Percentiles rank a stretch among this genome's conserved stretches.
phyloP scores from a whole-genome alignment of 202 grass and related monocot genomes.

The Bolboschoenoplectus hybrid region DNA sequence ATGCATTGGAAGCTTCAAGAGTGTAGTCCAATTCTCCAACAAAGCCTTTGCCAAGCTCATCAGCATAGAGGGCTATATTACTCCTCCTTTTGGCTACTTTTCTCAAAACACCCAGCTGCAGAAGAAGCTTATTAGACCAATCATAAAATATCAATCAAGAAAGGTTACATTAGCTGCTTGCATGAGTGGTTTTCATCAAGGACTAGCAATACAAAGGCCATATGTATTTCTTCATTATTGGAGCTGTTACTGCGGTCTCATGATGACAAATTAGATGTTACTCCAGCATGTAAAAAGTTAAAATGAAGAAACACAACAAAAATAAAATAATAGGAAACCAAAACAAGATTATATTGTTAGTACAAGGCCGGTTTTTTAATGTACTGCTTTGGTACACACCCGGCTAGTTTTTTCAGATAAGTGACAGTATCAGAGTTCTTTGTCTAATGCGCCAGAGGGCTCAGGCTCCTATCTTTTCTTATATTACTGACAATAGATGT shows the following conservation, averaged over 20 bases:
- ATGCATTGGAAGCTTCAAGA: slow-evolving; percentile 86
- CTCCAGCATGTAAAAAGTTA: background rate
- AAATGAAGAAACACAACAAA: background rate
- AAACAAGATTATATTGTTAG: slow-evolving; percentile 3
- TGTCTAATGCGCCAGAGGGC: background rate
- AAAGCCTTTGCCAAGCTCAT: slow-evolving; percentile 91
- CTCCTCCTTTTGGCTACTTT: slow-evolving; percentile 79
- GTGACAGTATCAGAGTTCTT: background rate
- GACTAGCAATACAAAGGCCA: background rate
- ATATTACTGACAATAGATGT: background rate
- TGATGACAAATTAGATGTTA: background rate
- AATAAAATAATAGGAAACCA: slow-evolving; percentile 15
- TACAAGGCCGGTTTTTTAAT: background rate
- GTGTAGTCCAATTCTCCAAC: slow-evolving; percentile 90
- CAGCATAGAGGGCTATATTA: slow-evolving; percentile 86
- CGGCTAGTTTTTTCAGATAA: background rate
- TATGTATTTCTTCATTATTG: background rate
- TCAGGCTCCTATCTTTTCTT: slow-evolving; percentile 7
- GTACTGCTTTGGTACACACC: background rate
- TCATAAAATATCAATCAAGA: slow-evolving; percentile 39
- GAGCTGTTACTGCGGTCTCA: background rate
- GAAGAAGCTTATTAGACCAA: slow-evolving; percentile 37
- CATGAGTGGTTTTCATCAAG: background rate
- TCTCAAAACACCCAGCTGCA: slow-evolving; percentile 74
- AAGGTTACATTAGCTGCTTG: background rate